A percentile compares a stretch with the other conserved stretches of the same genome.
Conservation (phyloP, 352 stramenopile species). For the Globisporangium rhizosaccharum region DNA sequence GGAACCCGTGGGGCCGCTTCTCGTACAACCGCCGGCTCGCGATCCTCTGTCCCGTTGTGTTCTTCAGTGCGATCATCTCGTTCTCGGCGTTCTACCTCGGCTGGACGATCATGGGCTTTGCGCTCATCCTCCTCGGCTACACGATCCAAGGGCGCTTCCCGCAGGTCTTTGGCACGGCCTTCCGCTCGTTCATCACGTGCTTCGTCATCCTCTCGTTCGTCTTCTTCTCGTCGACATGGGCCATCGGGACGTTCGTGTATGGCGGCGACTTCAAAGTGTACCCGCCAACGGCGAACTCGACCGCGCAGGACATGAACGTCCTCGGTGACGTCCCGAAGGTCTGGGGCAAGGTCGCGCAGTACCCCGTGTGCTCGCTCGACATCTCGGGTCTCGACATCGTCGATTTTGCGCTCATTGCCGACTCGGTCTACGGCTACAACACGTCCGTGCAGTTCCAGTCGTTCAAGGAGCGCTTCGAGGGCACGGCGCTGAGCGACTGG, state of each 20-base stretch:
- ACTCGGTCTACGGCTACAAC: slow-evolving; percentile 78
- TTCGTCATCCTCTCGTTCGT: slow-evolving; percentile 83
- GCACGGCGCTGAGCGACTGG: slow-evolving; percentile 71
- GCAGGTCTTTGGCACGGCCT: slow-evolving; percentile 77
- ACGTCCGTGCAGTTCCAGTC: slow-evolving; percentile 67
- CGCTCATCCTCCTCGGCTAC: slow-evolving; percentile 69
- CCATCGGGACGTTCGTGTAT: slow-evolving; percentile 83
- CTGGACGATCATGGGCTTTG: slow-evolving; percentile 80
- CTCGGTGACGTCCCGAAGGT: slow-evolving; percentile 22
- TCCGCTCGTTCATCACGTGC: slow-evolving; percentile 82
- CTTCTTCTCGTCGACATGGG: slow-evolving; percentile 86
- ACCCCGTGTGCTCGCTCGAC: slow-evolving; percentile 76
- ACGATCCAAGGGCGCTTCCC: slow-evolving; percentile 82
- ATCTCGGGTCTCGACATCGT: slow-evolving; percentile 60
- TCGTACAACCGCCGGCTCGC: slow-evolving; percentile 57
- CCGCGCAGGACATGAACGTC: slow-evolving; percentile 12
- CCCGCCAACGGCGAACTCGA: slow-evolving; percentile 28
- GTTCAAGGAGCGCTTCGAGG: slow-evolving; percentile 77
- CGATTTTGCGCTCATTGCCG: slow-evolving; percentile 82
- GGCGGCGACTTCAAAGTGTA: slow-evolving; percentile 79
- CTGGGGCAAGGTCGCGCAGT: slow-evolving; percentile 62
- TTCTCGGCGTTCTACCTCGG: slow-evolving; percentile 76
- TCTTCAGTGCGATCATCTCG: slow-evolving; percentile 79
- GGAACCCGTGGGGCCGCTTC: slow-evolving; percentile 79
- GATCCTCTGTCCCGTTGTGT: slow-evolving; percentile 62